Evolutionary conservation across 106 monocot genomes (phyloP).

Genomic region (Dioscorea zingiberensis): DNA sequence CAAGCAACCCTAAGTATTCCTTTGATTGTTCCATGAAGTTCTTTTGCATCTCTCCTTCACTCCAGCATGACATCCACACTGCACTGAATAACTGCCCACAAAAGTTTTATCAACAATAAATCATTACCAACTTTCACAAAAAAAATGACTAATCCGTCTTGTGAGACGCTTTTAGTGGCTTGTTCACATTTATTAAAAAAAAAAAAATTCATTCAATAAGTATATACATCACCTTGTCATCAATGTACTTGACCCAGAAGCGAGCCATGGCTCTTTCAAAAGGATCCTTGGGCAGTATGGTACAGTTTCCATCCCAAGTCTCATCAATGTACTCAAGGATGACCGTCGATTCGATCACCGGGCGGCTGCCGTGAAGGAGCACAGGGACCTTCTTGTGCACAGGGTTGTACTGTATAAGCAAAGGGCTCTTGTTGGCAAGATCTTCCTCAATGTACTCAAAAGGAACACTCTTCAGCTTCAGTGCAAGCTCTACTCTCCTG

Average conservation of each 20-base stretch:
- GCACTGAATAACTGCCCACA: neutral
- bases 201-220: neutral
- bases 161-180: no score
- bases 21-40: neutral
- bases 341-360: conserved; percentile 1
- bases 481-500: neutral
- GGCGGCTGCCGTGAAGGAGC: conserved; percentile 2
- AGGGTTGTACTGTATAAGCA: neutral
- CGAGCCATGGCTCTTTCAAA: conserved; percentile 1
- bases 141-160: no score
- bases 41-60: conserved; percentile 4
- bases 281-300: conserved; percentile 6
- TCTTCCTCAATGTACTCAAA: conserved; percentile 1
- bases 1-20: conserved; percentile 5
- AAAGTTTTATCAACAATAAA: no score
- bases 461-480: neutral
- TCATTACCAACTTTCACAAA: no score
- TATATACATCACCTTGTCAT: conserved; percentile 5
- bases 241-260: conserved; percentile 7
- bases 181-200: no score
- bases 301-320: neutral
- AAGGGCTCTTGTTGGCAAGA: neutral
- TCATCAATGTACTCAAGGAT: conserved; percentile 19
- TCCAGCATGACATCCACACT: conserved; percentile 11
- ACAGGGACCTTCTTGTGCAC: conserved; percentile 3